Conservation (phyloP, 2,329 filamentous ascomycete genomes). For the Xylariaceae sp. region DNA sequence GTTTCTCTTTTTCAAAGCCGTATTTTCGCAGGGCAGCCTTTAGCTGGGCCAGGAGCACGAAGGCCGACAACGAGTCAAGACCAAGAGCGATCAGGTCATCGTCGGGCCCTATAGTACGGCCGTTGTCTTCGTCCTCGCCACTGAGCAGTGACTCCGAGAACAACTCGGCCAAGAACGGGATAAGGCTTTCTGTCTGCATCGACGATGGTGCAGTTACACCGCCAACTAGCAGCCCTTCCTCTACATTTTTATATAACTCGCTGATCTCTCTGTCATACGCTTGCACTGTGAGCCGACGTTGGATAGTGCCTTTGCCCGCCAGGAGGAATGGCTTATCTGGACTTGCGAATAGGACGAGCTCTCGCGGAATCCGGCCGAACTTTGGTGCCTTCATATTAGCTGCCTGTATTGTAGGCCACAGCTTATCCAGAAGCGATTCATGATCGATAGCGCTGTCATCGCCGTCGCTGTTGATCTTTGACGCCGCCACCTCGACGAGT, state of each 20-base stretch:
- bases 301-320: slow-evolving; percentile 16
- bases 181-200: background rate
- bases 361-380: slow-evolving; percentile 36
- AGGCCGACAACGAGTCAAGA: slow-evolving; percentile 1
- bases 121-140: background rate
- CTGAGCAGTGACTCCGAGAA: background rate
- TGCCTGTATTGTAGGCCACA: slow-evolving; percentile 12
- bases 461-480: background rate
- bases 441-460: background rate
- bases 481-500: slow-evolving; percentile 10
- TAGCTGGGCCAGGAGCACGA: background rate
- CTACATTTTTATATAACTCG: slow-evolving; percentile 16
- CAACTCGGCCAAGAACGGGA: background rate
- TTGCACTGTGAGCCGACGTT: slow-evolving; percentile 5
- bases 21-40: background rate
- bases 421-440: background rate
- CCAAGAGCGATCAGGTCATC: background rate
- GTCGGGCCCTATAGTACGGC: background rate
- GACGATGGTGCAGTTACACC: slow-evolving; percentile 11
- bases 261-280: slow-evolving; percentile 15
- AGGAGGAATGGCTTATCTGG: slow-evolving; percentile 12
- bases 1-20: background rate
- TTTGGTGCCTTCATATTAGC: slow-evolving; percentile 17
- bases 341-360: slow-evolving; percentile 20
- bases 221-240: slow-evolving; percentile 15